phyloP scores from a whole-genome alignment of 768 basidiomycete genomes.

The Leucogyrophana mollusca region DNA sequence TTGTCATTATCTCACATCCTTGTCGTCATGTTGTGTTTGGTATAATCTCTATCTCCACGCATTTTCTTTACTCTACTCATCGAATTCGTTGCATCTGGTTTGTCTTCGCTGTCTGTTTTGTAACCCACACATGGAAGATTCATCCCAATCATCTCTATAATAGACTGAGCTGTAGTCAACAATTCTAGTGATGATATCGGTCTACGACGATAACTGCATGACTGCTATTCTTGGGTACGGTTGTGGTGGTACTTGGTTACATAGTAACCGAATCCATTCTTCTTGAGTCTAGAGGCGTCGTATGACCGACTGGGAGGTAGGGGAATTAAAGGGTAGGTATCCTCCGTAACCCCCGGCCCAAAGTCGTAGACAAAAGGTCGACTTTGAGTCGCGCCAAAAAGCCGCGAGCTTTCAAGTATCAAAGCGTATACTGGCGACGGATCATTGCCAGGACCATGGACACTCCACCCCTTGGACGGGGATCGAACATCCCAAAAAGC shows the following conservation, averaged over 20 bases:
- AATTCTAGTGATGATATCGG: not conserved
- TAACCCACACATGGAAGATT: conserved; percentile 21
- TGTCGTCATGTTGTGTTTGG: conserved; percentile 24
- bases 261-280: conserved; percentile 46
- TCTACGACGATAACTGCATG: conserved; percentile 3
- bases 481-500: conserved; percentile 81
- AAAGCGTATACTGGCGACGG: conserved; percentile 76
- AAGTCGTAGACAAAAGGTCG: conserved; percentile 81
- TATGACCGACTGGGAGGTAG: conserved; percentile 11
- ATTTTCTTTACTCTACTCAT: conserved; percentile 20
- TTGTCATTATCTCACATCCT: conserved; percentile 15
- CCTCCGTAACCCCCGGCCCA: conserved; percentile 55
- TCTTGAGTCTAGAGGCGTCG: conserved; percentile 31
- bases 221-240: conserved; percentile 15
- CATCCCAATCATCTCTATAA: conserved; percentile 4
- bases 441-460: conserved; percentile 79
- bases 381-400: conserved; percentile 78
- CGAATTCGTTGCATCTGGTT: conserved; percentile 26
- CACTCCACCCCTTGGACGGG: conserved; percentile 65
- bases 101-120: conserved; percentile 31
- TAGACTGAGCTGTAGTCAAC: conserved; percentile 9
- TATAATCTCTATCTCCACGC: conserved; percentile 20
- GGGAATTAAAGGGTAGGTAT: conserved; percentile 51
- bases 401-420: conserved; percentile 70
- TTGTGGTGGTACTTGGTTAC: conserved; percentile 47